Percentiles rank a stretch among this genome's conserved stretches.
These are phyloP conservation scores for Aspergillus bombycis DNA, from an alignment of 2,329 filamentous ascomycete genomes.

Conservation along the genomic window DNA sequence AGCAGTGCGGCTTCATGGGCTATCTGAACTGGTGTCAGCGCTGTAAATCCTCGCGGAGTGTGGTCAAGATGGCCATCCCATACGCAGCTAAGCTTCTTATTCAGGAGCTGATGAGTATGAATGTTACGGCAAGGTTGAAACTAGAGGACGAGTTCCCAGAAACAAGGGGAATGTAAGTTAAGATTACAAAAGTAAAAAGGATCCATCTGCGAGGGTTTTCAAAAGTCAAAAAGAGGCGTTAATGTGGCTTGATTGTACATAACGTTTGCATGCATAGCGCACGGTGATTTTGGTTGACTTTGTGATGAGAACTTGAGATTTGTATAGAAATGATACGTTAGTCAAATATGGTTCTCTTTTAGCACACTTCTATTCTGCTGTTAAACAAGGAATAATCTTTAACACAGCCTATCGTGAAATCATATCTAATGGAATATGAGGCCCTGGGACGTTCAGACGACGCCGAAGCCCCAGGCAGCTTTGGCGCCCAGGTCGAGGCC, in stretches of 20 bases:
- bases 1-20: conserved; percentile 91
- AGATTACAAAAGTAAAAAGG: background rate
- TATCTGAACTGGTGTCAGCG: conserved; percentile 94
- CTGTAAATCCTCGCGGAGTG: conserved; percentile 80
- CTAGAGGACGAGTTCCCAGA: conserved; percentile 89
- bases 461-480: too few relatives aligned
- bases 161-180: conserved; percentile 37
- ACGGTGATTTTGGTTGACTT: conserved; percentile 17
- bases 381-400: background rate
- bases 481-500: too few relatives aligned
- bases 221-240: conserved; percentile 9
- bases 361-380: background rate
- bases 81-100: conserved; percentile 96
- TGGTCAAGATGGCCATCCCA: conserved; percentile 93
- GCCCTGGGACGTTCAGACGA: too few relatives aligned
- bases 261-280: conserved; percentile 29
- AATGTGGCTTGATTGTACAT: conserved; percentile 14
- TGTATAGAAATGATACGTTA: background rate
- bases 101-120: conserved; percentile 97
- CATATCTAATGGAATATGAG: too few relatives aligned
- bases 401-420: background rate
- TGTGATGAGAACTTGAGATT: background rate
- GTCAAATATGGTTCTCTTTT: background rate
- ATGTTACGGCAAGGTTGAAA: conserved; percentile 89
- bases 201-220: background rate